Base-by-base conservation (phyloP, 176 grass and related monocot species). In the Cocos nucifera region DNA sequence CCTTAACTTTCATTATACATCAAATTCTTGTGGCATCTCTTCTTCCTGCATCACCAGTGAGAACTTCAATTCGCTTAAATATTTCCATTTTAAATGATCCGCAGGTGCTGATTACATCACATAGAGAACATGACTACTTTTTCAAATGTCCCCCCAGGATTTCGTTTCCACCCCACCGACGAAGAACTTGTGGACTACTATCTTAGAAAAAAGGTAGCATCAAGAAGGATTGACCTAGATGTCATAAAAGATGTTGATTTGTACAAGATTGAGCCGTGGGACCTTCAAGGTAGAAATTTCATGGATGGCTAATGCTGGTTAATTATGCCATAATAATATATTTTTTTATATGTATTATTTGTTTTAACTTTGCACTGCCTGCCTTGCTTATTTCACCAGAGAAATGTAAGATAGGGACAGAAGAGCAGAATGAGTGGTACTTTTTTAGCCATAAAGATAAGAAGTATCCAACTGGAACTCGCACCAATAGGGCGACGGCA, bases 371-470 rank as follows among this genome's bases (percentile, higher is more conserved):
- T 32, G 16, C 17, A 35, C 5, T 10, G 3, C 1, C 29, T 32
- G 17, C 19, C 24, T 61, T 61, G 26, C 16, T 61, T 1, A 8
- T 32, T 76, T 28, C 65, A 72, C 30, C 62, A 97, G 92, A 91
- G 44, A 72, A 74, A 20, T 97, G 92, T 64, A 90, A 72, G 82
- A 87, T 97, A 19, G 92, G 87, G 57, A 54, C 29, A 0, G 86
- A 97, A 67, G 87, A 85, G 28, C 87, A 91, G 69, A 88, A 70
- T 14, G 92, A 91, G 1, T 97, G 87, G 92, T 91, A 88, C 55
- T 97, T 96, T 75, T 97, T 97, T 55, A 97, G 92, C 51, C 92
- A 97, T 54, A 97, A 97, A 65, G 92, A 97, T 71, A 97, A 91
- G 83, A 97, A 97, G 25, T 97, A 97, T 65, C 92, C 92, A 0